Conservation (phyloP, 768 basidiomycete genomes). For the Pisolithus sp. region DNA sequence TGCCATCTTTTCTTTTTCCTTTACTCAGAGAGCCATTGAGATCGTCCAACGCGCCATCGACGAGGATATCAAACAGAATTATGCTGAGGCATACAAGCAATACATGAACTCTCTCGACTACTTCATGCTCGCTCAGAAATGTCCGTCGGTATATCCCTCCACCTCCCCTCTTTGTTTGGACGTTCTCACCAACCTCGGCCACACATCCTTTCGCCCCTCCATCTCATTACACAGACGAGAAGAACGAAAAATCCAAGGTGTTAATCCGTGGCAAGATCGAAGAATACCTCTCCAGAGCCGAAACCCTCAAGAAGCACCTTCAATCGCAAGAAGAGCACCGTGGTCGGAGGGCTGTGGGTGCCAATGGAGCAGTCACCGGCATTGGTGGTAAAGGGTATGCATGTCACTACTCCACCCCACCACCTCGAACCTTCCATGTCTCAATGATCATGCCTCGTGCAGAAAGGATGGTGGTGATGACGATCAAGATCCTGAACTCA, state of each 20-base stretch:
- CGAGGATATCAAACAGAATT: conserved; percentile 88
- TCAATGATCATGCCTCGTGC: not conserved
- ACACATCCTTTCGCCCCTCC: not conserved
- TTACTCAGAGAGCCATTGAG: conserved; percentile 68
- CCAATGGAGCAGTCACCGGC: conserved; percentile 39
- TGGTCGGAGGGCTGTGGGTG: conserved; percentile 42
- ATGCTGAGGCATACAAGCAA: conserved; percentile 88
- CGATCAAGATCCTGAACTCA: conserved; percentile 84
- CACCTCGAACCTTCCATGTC: not conserved
- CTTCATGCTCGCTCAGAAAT: conserved; percentile 96
- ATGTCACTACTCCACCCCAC: not conserved
- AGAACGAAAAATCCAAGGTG: conserved; percentile 87
- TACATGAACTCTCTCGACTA: conserved; percentile 96
- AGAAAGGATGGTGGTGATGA: conserved; percentile 49
- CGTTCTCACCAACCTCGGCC: not conserved
- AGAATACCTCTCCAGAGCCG: conserved; percentile 89
- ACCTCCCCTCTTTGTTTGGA: too few species aligned
- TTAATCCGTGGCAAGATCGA: conserved; percentile 83
- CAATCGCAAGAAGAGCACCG: conserved; percentile 51
- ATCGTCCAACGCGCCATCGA: conserved; percentile 91
- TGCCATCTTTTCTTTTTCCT: not conserved
- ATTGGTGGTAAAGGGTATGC: conserved; percentile 43
- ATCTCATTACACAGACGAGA: conserved; percentile 46
- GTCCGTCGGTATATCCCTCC: conserved; percentile 33
- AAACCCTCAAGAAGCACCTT: conserved; percentile 85